phyloP scores from a whole-genome alignment of 805 yeast species.

The Ogataea zsoltii region DNA sequence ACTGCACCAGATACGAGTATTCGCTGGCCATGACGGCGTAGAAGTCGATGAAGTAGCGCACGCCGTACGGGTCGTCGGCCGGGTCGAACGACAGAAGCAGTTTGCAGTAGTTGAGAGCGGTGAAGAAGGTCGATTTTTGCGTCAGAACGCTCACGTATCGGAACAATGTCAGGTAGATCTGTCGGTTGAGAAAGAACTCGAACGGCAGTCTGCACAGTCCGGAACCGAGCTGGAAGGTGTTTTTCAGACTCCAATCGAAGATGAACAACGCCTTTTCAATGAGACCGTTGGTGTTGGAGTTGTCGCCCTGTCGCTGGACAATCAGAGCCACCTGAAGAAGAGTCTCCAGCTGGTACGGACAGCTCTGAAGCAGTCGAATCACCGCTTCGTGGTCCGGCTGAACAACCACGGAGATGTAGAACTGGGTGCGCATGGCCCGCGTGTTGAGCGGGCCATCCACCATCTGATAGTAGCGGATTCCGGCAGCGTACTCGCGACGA shows the following conservation, averaged over 20 bases:
- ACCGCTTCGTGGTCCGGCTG: conserved; percentile 81
- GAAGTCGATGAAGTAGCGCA: conserved; percentile 77
- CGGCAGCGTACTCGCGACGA: conserved; percentile 38
- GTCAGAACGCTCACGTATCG: conserved; percentile 69
- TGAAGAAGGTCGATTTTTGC: conserved; percentile 72
- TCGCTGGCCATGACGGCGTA: conserved; percentile 70
- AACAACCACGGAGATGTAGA: conserved; percentile 61
- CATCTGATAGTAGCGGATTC: conserved; percentile 60
- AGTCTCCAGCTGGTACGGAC: conserved; percentile 77
- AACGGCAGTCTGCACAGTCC: conserved; percentile 72
- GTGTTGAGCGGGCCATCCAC: conserved; percentile 30
- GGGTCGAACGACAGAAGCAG: conserved; percentile 67
- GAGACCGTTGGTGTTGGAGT: conserved; percentile 68
- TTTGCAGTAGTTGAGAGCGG: conserved; percentile 78
- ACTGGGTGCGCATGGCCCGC: conserved; percentile 41
- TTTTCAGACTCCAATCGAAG: conserved; percentile 72
- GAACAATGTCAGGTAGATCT: conserved; percentile 71
- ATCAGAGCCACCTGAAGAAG: conserved; percentile 78
- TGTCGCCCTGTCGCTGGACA: conserved; percentile 74
- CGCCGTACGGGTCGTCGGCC: conserved; percentile 81
- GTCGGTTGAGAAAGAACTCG: conserved; percentile 73
- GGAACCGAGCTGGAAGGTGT: conserved; percentile 55
- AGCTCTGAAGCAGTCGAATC: conserved; percentile 53
- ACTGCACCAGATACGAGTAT: conserved; percentile 57
- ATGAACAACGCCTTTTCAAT: conserved; percentile 77